Conservation (phyloP, 495 filamentous ascomycete species). For the Aspergillus sparsus region DNA sequence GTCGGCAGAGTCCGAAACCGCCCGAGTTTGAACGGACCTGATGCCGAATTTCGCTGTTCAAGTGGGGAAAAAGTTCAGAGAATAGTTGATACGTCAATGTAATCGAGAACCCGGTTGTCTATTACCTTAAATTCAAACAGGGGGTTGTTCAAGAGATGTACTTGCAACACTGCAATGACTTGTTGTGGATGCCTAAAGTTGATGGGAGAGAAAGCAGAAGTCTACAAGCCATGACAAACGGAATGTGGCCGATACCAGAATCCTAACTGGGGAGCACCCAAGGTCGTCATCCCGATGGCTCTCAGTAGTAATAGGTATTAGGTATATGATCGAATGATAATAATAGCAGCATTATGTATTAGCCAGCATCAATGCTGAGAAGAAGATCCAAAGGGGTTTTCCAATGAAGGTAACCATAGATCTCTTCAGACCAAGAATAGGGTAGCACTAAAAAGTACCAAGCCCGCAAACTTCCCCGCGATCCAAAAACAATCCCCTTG, state of each 20-base stretch:
- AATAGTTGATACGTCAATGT: background rate
- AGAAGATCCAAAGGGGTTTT: background rate
- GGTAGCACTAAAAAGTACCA: conserved; percentile 5
- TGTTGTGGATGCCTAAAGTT: background rate
- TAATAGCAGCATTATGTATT: background rate
- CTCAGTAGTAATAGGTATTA: background rate
- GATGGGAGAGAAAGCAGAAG: background rate
- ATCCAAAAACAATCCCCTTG: conserved; percentile 5
- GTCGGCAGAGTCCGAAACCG: conserved; percentile 26
- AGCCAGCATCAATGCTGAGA: background rate
- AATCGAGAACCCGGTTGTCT: background rate
- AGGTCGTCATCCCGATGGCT: background rate
- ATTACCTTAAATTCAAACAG: too few species aligned
- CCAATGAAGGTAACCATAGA: background rate
- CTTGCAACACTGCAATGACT: background rate
- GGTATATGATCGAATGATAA: background rate
- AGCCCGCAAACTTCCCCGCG: background rate
- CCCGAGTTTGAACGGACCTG: conserved; percentile 20
- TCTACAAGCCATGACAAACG: background rate
- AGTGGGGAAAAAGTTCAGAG: background rate
- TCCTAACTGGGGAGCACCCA: background rate
- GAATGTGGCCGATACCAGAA: too few species aligned
- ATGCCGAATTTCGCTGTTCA: conserved; percentile 1
- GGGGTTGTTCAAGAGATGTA: background rate
- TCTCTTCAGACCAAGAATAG: background rate